These are phyloP conservation scores for Aegle marmelos DNA, from an alignment of 345 rosid species.

Conservation along the genomic window DNA sequence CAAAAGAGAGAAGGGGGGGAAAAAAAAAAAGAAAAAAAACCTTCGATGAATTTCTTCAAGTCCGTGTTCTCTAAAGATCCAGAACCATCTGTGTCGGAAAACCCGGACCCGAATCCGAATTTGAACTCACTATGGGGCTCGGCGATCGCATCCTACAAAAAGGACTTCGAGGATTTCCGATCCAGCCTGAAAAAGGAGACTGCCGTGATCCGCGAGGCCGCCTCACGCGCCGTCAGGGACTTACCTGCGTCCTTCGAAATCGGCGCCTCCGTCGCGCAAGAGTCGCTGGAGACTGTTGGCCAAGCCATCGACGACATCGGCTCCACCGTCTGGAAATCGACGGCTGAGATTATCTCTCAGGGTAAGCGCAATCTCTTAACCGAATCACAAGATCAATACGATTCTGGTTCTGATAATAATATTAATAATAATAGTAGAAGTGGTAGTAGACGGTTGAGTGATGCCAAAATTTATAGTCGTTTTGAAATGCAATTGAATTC, in stretches of 20 bases:
- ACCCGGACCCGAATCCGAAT: constrained; percentile 10
- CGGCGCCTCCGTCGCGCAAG: constrained; percentile 77
- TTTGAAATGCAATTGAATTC: constrained; percentile 62
- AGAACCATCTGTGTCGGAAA: constrained; percentile 23
- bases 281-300: constrained; percentile 73
- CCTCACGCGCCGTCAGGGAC: constrained; percentile 74
- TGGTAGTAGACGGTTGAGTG: constrained; percentile 13
- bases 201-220: constrained; percentile 54
- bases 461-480: constrained; percentile 53
- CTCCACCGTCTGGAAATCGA: constrained; percentile 65
- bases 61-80: constrained; percentile 52
- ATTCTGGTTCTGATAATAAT: constrained; percentile 21
- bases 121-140: constrained; percentile 46
- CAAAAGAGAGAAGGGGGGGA: neutral
- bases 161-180: constrained; percentile 71
- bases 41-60: constrained; percentile 69
- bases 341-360: constrained; percentile 62
- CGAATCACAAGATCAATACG: constrained; percentile 22
- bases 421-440: neutral
- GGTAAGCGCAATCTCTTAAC: constrained; percentile 50
- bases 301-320: constrained; percentile 84
- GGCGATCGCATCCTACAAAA: constrained; percentile 61
- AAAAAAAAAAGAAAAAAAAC: too few species aligned
- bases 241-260: constrained; percentile 61
- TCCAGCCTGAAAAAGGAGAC: constrained; percentile 72